Evolutionary conservation across 164 flowering plant genomes (phyloP), one percentile per base, ranked within the genome.

Genomic region (Umbilicus rupestris): DNA sequence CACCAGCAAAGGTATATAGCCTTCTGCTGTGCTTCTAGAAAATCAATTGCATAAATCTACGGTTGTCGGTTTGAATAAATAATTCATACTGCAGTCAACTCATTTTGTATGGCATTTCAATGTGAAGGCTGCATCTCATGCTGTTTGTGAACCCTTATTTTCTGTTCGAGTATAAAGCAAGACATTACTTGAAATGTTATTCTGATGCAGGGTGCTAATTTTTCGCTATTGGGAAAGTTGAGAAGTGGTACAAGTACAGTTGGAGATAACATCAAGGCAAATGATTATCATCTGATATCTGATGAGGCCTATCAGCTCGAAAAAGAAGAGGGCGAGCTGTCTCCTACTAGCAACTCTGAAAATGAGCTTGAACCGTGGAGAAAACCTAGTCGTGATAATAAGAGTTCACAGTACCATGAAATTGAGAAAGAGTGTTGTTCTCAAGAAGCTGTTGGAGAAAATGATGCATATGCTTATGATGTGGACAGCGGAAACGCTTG

Each of bases 401-500:
- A 20, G 26, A 5, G 37, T 5, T n/a, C 10, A 9, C 9, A 14
- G 10, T 6, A 20, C 55, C 55, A 49, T n/a, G 9, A n/a, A 3
- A 46, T 5, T 46, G 50, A 9, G 50, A 28, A n/a, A n/a, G n/a
- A n/a, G n/a, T n/a, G n/a, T n/a, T n/a, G n/a, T n/a, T n/a, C n/a
- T n/a, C n/a, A n/a, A n/a, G n/a, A 52, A 52, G 59, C 59, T 52
- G 59, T 26, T 52, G 59, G 31, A 14, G 59, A 26, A 52, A 52
- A 52, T 26, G 59, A 52, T 26, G 17, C 67, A 3, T 24, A 66
- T 47, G 68, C 44, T 37, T 39, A 66, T 33, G 68, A 49, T 24
- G 62, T 20, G 37, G 68, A 66, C 41, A 86, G 88, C 77, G 88
- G 71, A 67, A 81, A 83, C 79, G 81, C 70, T 50, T 84, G 84